Conservation (phyloP, 1,284 basidiomycete genomes). For the Pyrrhoderma lamaoense region DNA sequence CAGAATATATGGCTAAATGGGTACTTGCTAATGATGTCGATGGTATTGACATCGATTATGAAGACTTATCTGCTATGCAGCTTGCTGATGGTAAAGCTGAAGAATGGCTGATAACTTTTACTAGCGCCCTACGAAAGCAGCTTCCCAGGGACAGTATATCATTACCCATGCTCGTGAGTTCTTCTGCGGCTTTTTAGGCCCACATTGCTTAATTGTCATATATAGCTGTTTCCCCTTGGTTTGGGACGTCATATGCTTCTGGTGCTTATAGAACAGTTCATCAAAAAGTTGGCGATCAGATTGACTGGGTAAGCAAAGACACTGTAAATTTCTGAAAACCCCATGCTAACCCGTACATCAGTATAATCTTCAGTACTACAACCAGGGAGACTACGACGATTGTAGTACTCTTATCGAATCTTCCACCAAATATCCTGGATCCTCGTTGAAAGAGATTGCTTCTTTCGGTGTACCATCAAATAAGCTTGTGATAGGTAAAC, state of each 20-base stretch:
- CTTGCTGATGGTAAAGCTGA: constrained; percentile 20
- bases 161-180: constrained; percentile 24
- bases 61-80: constrained; percentile 24
- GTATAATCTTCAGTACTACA: constrained; percentile 18
- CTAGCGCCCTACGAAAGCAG: constrained; percentile 21
- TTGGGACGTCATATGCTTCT: constrained; percentile 8
- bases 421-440: constrained; percentile 17
- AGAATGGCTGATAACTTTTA: constrained; percentile 24
- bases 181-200: too few species aligned
- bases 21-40: constrained; percentile 12
- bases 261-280: constrained; percentile 21
- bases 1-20: constrained; percentile 22
- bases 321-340: not conserved
- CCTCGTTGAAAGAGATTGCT: constrained; percentile 23
- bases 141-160: constrained; percentile 21
- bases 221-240: constrained; percentile 13
- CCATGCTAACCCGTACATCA: not conserved
- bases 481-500: constrained; percentile 25
- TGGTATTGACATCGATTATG: constrained; percentile 18
- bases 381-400: constrained; percentile 18
- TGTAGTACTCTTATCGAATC: constrained; percentile 22
- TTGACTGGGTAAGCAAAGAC: constrained; percentile 20
- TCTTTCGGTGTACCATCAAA: constrained; percentile 19
- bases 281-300: constrained; percentile 20
- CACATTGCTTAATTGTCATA: too few species aligned